Evolutionary conservation across 495 filamentous ascomycete genomes (phyloP).

Genomic region (Talaromyces ruber): DNA sequence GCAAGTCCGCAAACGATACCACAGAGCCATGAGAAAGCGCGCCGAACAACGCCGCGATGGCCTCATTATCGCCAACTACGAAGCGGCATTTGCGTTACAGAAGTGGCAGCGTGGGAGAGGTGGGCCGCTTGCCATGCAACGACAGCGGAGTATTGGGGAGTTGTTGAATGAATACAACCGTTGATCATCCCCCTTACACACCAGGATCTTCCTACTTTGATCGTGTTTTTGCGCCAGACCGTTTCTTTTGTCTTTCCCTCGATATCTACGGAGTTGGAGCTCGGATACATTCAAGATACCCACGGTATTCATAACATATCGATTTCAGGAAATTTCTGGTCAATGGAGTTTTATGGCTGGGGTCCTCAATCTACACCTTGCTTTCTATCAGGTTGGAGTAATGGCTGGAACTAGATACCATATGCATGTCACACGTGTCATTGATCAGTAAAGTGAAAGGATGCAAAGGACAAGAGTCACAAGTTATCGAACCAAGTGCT

Average conservation of each 20-base stretch:
- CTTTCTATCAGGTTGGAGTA: not conserved
- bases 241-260: not conserved
- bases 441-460: not conserved
- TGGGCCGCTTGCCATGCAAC: not conserved
- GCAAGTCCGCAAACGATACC: not conserved
- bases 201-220: not conserved
- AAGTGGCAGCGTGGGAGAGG: slow-evolving; percentile 1
- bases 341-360: not conserved
- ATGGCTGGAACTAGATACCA: not conserved
- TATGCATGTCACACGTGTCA: not conserved
- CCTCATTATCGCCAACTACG: slow-evolving; percentile 1
- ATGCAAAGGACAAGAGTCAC: not conserved
- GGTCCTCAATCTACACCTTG: not conserved
- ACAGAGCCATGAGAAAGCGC: not conserved
- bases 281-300: not conserved
- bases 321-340: not conserved
- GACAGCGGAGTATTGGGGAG: not conserved
- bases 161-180: slow-evolving; percentile 2
- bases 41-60: slow-evolving; percentile 6
- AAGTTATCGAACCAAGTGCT: not conserved
- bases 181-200: not conserved
- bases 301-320: not conserved
- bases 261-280: not conserved
- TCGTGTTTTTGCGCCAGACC: not conserved
- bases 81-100: not conserved